Conservation (phyloP, 1,284 basidiomycete genomes). For the Singerocomus inundabilis region DNA sequence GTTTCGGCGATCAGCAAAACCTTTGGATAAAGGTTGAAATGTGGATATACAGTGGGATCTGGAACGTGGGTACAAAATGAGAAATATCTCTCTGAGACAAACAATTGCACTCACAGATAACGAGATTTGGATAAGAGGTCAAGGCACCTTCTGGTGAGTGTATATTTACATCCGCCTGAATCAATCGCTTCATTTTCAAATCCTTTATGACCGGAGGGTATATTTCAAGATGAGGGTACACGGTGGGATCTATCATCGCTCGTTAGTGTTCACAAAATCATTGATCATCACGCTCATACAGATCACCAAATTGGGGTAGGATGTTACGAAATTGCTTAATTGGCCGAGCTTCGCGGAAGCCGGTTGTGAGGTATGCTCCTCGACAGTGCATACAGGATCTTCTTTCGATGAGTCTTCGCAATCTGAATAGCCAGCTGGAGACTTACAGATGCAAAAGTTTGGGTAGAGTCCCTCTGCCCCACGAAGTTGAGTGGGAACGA, state of each 20-base stretch:
- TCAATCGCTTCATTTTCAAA: neutral
- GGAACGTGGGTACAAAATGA: neutral
- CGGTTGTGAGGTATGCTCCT: slow-evolving; percentile 4
- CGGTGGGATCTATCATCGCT: slow-evolving; percentile 35
- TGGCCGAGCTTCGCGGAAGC: slow-evolving; percentile 1
- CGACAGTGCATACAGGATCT: slow-evolving; percentile 24
- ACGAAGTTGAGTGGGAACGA: slow-evolving; percentile 10
- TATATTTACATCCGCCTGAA: neutral
- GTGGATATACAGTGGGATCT: slow-evolving; percentile 33
- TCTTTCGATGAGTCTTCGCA: slow-evolving; percentile 3
- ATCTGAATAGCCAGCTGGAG: neutral
- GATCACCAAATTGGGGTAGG: slow-evolving; percentile 24
- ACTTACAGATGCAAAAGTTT: slow-evolving; percentile 26
- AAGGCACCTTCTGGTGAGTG: neutral
- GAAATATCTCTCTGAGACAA: neutral
- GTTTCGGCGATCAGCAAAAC: slow-evolving; percentile 7
- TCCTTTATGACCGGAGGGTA: slow-evolving; percentile 34
- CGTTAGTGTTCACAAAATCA: slow-evolving; percentile 14
- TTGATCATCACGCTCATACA: slow-evolving; percentile 18
- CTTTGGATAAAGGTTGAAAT: slow-evolving; percentile 32
- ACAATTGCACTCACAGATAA: slow-evolving; percentile 23
- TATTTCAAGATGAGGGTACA: slow-evolving; percentile 48
- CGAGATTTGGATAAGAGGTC: slow-evolving; percentile 21
- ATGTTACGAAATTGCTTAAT: neutral
- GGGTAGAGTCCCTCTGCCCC: slow-evolving; percentile 23